Conservation (phyloP, 352 stramenopile species). For the Globisporangium cystogenes region DNA sequence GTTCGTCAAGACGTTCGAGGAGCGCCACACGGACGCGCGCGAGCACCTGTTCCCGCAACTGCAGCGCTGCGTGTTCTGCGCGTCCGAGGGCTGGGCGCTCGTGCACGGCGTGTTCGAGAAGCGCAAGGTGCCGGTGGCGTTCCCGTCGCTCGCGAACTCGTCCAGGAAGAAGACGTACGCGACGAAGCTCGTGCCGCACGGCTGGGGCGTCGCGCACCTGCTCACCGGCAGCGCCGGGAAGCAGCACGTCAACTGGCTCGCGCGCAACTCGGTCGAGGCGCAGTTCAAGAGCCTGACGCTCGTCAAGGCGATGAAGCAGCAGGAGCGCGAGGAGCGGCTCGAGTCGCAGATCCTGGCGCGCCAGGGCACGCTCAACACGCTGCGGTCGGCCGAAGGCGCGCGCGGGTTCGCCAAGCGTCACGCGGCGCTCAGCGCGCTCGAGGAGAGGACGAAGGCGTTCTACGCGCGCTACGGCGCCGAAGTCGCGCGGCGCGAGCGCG, state of each 20-base stretch:
- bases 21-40: constrained; percentile 44
- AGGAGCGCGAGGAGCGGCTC: constrained; percentile 60
- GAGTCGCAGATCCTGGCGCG: constrained; percentile 55
- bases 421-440: constrained; percentile 44
- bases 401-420: constrained; percentile 68
- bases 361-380: constrained; percentile 56
- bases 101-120: constrained; percentile 74
- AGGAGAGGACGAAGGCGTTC: constrained; percentile 51
- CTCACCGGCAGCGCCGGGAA: constrained; percentile 33
- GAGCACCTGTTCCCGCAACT: constrained; percentile 60
- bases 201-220: constrained; percentile 77
- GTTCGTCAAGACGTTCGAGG: constrained; percentile 70
- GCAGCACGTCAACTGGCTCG: constrained; percentile 41
- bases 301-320: constrained; percentile 60
- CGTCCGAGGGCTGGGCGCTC: constrained; percentile 66
- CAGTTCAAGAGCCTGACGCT: constrained; percentile 69
- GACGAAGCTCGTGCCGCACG: constrained; percentile 45
- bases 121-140: constrained; percentile 22
- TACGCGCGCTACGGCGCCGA: constrained; percentile 41
- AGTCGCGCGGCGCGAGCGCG: constrained; percentile 25
- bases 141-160: constrained; percentile 11
- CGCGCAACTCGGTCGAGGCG: constrained; percentile 61
- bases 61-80: constrained; percentile 41
- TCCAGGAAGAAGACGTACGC: constrained; percentile 15
- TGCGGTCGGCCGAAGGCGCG: constrained; percentile 63